Base-by-base conservation (phyloP, 2,329 filamentous ascomycete species). In the Fusarium chaquense region DNA sequence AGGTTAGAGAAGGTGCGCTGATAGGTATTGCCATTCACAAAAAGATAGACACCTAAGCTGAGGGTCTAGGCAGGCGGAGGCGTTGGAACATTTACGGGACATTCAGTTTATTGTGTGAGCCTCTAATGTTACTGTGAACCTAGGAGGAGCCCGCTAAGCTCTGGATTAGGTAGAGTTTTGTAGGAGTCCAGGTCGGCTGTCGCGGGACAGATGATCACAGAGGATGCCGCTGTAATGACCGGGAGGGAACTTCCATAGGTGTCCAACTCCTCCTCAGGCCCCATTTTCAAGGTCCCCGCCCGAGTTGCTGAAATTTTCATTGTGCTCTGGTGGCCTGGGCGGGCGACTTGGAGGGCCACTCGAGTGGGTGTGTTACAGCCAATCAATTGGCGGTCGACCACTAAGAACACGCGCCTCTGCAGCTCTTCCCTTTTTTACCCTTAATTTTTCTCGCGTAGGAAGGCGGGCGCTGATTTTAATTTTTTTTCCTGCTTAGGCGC, bases 391-490 rank as follows among this genome's bases (percentile, higher is more conserved):
- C 24, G 53, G 45, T 41, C 36, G 55, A 52, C 67, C 68, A 71
- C 68, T 69, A 65, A 58, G 61, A 62, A 63, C 69, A 60, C 61
- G 67, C 64, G 58, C 51, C 71, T 63, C 68, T 68, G 67, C 59
- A 74, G 65, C 71, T 65, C 65, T 72, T 63, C 69, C 52, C 70
- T 71, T 73, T 71, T 62, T 51, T 32, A 40, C 43, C 32, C 33
- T 49, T 56, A 35, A 50, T 51, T 58, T 53, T 54, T 28, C 47
- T 28, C 47, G 50, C 38, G 55, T 55, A 47, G 61, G 56, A 51
- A 65, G 60, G 47, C 47, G 60, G 57, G 60, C 61, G 53, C 61
- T 52, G 47, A 41, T 49, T 66, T 66, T 65, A 46, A 55, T 53
- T 58, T 63, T 59, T 63, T 63, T 60, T 51, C 20, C 36, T 40